These are phyloP conservation scores for Bocquillonia castaneifolia DNA, from an alignment of 441 rosid genomes.

Conservation along the genomic window DNA sequence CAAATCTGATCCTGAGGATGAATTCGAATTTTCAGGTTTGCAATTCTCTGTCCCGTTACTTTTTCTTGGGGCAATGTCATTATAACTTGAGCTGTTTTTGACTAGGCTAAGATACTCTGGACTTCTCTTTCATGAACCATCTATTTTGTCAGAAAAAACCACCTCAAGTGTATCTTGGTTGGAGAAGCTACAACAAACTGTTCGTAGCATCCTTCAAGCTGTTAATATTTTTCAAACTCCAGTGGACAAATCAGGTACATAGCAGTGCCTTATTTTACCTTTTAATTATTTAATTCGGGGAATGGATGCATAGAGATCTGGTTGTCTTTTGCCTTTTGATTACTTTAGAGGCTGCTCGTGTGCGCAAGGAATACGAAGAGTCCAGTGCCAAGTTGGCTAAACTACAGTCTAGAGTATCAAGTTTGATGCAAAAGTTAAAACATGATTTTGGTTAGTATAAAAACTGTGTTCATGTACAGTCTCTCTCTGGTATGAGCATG, in stretches of 20 bases:
- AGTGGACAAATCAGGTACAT: conserved; percentile 66
- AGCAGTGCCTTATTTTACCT: background rate
- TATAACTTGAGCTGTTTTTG: conserved; percentile 9
- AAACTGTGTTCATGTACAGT: conserved; percentile 18
- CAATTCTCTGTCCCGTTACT: conserved; percentile 1
- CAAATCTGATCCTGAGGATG: conserved; percentile 59
- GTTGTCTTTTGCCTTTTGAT: conserved; percentile 17
- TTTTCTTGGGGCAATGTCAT: background rate
- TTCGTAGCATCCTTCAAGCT: conserved; percentile 58
- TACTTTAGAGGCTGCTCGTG: conserved; percentile 64
- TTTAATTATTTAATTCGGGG: conserved; percentile 1
- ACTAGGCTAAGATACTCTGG: conserved; percentile 11
- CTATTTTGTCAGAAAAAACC: conserved; percentile 40
- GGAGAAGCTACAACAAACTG: conserved; percentile 77
- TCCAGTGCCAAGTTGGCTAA: conserved; percentile 72
- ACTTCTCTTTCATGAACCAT: conserved; percentile 4
- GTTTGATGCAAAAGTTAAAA: conserved; percentile 69
- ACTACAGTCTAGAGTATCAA: conserved; percentile 79
- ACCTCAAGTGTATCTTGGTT: conserved; percentile 63
- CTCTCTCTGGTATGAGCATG: conserved; percentile 7
- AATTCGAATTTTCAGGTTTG: conserved; percentile 58
- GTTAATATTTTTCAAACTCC: conserved; percentile 74
- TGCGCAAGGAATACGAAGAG: conserved; percentile 88
- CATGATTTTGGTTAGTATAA: conserved; percentile 82
- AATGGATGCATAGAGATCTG: conserved; percentile 6